Conservation (phyloP, 139 green algal genomes). For the Tetratostichococcus sp. region DNA sequence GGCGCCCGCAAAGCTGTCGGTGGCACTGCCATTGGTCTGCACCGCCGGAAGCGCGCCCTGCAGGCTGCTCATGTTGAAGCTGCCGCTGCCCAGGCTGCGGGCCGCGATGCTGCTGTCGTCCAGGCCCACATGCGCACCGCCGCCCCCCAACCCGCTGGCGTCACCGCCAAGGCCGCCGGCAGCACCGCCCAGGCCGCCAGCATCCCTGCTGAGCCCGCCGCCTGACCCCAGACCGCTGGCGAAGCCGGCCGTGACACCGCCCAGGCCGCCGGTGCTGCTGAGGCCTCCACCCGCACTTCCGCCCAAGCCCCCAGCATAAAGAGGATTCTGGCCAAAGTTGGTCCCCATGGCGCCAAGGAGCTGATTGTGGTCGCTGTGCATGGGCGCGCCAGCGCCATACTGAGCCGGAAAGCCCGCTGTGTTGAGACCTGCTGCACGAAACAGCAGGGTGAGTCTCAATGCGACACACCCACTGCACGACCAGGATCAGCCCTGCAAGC, state of each 20-base stretch:
- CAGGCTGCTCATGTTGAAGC: background rate
- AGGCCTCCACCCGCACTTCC: too few relatives aligned
- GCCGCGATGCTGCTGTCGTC: background rate
- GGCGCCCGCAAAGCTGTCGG: background rate
- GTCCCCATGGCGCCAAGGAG: background rate
- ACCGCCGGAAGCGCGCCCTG: background rate
- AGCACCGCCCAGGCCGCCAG: background rate
- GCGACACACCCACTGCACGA: too few relatives aligned
- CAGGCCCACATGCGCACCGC: background rate
- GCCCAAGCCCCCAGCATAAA: too few relatives aligned
- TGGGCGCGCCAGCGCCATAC: background rate
- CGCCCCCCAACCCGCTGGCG: background rate
- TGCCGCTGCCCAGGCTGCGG: background rate
- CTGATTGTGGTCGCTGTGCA: background rate
- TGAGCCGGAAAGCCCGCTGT: background rate
- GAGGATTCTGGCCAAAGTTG: background rate
- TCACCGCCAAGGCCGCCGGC: background rate
- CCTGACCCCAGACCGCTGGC: too few relatives aligned
- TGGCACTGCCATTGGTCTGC: background rate
- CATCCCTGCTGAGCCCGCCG: too few relatives aligned
- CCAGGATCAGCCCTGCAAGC: too few relatives aligned
- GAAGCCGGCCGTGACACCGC: too few relatives aligned
- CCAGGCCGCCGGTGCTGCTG: too few relatives aligned
- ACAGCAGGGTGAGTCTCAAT: background rate
- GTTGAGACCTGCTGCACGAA: background rate